Evolutionary conservation across 768 basidiomycete genomes (phyloP), one percentile per base, ranked within the genome.

Genomic region (Lentinus brumalis): DNA sequence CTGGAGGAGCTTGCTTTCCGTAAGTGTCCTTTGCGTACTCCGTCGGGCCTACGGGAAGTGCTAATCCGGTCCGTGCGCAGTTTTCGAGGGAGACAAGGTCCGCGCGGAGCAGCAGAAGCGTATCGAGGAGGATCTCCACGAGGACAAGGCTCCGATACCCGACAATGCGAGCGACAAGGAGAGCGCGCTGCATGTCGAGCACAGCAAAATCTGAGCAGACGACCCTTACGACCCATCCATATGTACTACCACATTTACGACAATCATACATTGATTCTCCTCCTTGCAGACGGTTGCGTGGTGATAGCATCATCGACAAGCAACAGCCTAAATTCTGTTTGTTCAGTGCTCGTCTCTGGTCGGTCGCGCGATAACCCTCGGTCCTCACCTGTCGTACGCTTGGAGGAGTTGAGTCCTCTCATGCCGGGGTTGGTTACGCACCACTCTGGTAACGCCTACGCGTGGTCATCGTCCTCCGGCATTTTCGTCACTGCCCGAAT

Each of bases 1-100:
- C 75, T 86, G 39, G 84, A 86, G 66, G 85, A 86, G 68, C 76
- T 86, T 21, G 80, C 84, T 0, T 86, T 86, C 78, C 72, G 83
- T 85, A 64, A 53, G 83, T 77, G 2, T 29, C 18, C 15, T 29
- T 26, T 49, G 5, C 46, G 26, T 12, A 6, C 21, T 26, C 21
- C 26, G 5, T 21, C 26, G 21, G 10, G 29, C 6, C 8, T 26
- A 2, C 10, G 46, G 6, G n/a, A 18, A 12, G 46, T 45, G 29
- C 46, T 49, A 21, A 29, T 18, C 14, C 11, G 35, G 35, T 11
- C 35, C 35, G 2, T 30, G 18, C 10, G 14, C 55, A 80, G 80
- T 82, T 64, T 81, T 77, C 66, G 81, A 81, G 67, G 75, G 74
- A 21, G 77, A 81, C 45, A 61, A 61, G 56, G 73, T 76, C 35